Conservation (phyloP, 345 rosid genomes). For the Lumnitzera littorea region DNA sequence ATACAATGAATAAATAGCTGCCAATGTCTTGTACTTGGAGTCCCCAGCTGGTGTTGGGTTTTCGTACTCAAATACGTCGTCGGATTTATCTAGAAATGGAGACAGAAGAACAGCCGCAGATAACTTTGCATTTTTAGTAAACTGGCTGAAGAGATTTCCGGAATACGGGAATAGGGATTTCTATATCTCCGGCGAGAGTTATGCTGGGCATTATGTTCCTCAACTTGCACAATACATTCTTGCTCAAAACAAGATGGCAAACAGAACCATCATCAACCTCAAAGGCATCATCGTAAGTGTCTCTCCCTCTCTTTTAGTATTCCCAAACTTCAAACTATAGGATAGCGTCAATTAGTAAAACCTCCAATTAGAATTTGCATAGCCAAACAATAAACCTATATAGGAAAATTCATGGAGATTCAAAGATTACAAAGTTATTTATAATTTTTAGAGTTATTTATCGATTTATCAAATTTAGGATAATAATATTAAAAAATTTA, state of each 20-base stretch:
- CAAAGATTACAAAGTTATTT: no score
- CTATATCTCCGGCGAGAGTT: conserved; percentile 84
- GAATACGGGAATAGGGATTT: conserved; percentile 62
- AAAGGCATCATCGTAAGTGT: conserved; percentile 55
- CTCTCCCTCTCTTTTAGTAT: not conserved
- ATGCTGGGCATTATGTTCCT: conserved; percentile 82
- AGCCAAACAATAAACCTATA: no score
- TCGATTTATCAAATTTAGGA: no score
- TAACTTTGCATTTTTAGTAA: conserved; percentile 52
- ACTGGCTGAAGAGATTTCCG: conserved; percentile 83
- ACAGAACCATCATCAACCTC: conserved; percentile 50
- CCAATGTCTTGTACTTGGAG: conserved; percentile 61
- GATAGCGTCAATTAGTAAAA: not conserved
- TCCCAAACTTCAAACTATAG: no score
- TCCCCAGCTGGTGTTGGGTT: conserved; percentile 86
- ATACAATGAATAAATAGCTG: not conserved
- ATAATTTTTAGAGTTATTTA: no score
- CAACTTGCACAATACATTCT: conserved; percentile 69
- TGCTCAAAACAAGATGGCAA: conserved; percentile 28
- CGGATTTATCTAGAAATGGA: conserved; percentile 41
- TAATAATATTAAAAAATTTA: no score
- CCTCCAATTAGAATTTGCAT: no score
- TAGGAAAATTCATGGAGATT: no score
- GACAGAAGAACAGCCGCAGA: conserved; percentile 53
- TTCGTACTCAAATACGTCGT: conserved; percentile 62